A percentile compares a stretch with the other conserved stretches of the same genome.
Evolutionary conservation across 2,329 filamentous ascomycete genomes (phyloP).

Genomic region (Juglanconis sp.): DNA sequence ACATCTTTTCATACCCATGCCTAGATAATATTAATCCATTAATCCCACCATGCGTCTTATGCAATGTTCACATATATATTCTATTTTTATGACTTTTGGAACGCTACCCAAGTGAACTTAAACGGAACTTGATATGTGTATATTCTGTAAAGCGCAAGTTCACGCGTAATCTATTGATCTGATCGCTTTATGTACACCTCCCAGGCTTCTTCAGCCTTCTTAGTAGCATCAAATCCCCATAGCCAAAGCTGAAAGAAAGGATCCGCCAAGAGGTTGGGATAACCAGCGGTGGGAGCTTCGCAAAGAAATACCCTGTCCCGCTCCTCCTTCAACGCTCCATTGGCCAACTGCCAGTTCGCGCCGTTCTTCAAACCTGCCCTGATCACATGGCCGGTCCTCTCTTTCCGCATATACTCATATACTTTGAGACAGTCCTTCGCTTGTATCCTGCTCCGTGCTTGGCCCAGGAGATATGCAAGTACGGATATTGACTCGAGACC

Average conservation of each 20-base stretch:
- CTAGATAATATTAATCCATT: too few species aligned
- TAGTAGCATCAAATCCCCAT: slow-evolving; percentile 20
- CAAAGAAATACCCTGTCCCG: slow-evolving; percentile 19
- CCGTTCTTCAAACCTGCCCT: slow-evolving; percentile 21
- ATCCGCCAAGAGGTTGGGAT: slow-evolving; percentile 21
- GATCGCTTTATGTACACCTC: slow-evolving; percentile 13
- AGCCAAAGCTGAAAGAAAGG: slow-evolving; percentile 24
- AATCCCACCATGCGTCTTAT: too few species aligned
- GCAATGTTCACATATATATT: background rate
- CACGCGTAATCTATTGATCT: background rate
- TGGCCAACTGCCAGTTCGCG: slow-evolving; percentile 21
- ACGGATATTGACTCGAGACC: slow-evolving; percentile 21
- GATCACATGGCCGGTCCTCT: slow-evolving; percentile 19
- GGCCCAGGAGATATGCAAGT: slow-evolving; percentile 19
- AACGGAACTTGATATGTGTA: background rate
- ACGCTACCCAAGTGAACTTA: background rate
- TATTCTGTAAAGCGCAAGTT: background rate
- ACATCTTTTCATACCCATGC: too few species aligned
- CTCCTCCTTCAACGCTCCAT: slow-evolving; percentile 21
- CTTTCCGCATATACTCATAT: slow-evolving; percentile 21
- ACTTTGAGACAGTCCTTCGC: slow-evolving; percentile 12
- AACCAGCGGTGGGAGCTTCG: slow-evolving; percentile 20
- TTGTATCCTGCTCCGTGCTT: slow-evolving; percentile 11
- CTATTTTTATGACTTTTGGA: background rate
- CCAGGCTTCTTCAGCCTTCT: slow-evolving; percentile 20